Evolutionary conservation across 306 rosid species (phyloP), one percentile per base, ranked within the genome.

Genomic region (Malus fusca): DNA sequence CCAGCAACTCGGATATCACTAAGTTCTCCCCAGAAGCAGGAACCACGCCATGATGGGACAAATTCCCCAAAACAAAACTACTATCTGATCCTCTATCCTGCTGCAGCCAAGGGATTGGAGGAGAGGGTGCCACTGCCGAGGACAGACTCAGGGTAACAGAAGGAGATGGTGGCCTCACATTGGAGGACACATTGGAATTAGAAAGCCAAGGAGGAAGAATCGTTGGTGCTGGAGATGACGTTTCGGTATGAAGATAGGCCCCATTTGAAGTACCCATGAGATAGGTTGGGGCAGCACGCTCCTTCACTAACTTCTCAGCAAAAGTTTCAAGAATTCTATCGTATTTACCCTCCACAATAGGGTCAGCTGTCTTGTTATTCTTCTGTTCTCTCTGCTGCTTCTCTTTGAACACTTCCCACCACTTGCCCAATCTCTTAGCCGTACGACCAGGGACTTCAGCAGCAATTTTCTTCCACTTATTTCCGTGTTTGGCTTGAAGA

Each of bases 121-220:
- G 80, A 55, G 96, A 85, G 0, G 91, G 89, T 5, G 96, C 89
- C 42, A 88, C 91, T 6, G 92, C 85, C 4, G 97, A 86, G 42
- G 97, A 90, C 21, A 94, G 92, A 19, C 94, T 94, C 25, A 91
- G 81, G 6, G 97, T 91, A 69, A 94, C 98, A 0, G 98, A 94
- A 9, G 98, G 97, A 6, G 98, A 91, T 11, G 88, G 89, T 1
- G 91, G 89, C 87, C 96, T 83, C 61, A 80, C 86, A 12, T 85
- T 75, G 9, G 94, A 60, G 12, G 76, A 65, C 76, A 77, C 79
- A 69, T 79, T 90, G 8, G 97, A 82, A 79, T 83, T 90, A 0
- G 97, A 90, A 65, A 94, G 98, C 98, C 97, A 94, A 4, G 97
- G 88, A 26, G 98, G 98, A 72, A 94, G 92, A 81, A 87, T 72